A percentile compares a stretch with the other conserved stretches of the same genome.
These are phyloP conservation scores for Epichloe gansuensis DNA, from an alignment of 2,329 filamentous ascomycete genomes.

Conservation along the genomic window DNA sequence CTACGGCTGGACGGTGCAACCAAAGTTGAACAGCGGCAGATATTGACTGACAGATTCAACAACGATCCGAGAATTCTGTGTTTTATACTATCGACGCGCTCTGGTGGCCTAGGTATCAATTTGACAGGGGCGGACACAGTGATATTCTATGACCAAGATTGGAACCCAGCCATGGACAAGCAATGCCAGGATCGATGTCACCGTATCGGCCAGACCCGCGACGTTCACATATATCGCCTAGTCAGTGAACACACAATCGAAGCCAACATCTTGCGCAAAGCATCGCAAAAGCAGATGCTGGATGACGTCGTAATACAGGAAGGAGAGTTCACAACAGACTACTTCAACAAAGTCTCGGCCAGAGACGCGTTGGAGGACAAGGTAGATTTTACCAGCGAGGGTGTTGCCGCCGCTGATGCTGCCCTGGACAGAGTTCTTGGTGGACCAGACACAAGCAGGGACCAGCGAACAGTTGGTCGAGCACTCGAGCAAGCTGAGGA, in stretches of 20 bases:
- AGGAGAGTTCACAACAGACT: constrained; percentile 93
- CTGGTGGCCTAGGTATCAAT: constrained; percentile 91
- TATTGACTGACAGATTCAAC: constrained; percentile 94
- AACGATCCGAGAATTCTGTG: constrained; percentile 82
- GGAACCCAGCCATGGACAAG: constrained; percentile 99
- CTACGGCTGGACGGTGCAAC: constrained; percentile 92
- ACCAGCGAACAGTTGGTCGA: constrained; percentile 49
- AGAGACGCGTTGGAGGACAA: constrained; percentile 54
- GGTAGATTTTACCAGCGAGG: constrained; percentile 32
- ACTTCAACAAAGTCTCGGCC: constrained; percentile 70
- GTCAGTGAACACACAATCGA: constrained; percentile 92
- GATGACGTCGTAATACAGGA: constrained; percentile 98
- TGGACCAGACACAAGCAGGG: constrained; percentile 45
- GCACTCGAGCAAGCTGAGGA: constrained; percentile 87
- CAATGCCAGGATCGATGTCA: constrained; percentile 97
- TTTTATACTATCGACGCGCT: constrained; percentile 91
- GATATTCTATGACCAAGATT: constrained; percentile 98
- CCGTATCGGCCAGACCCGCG: constrained; percentile 91
- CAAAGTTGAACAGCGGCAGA: constrained; percentile 88
- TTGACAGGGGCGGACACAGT: constrained; percentile 93
- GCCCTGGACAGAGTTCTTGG: constrained; percentile 81
- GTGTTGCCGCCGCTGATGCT: constrained; percentile 59
- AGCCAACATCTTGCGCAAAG: constrained; percentile 92
- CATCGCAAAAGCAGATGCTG: constrained; percentile 93
- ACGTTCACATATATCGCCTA: constrained; percentile 95